Percentiles rank a stretch among this genome's conserved stretches.
Conservation (phyloP, 2,329 filamentous ascomycete genomes). For the Thelonectria rubi region DNA sequence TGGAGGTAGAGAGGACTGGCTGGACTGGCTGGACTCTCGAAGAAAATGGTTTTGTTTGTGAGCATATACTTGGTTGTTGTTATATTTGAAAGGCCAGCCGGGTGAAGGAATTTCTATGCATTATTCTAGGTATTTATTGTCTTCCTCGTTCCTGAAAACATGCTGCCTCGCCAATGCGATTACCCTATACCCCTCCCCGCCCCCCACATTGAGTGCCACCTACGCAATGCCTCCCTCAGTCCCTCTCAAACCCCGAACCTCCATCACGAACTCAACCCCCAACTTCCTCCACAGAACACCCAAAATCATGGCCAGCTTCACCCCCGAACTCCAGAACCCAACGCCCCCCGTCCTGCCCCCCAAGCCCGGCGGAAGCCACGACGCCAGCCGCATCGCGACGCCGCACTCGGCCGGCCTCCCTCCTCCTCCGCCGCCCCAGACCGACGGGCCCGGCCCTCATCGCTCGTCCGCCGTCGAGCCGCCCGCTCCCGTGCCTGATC, state of each 20-base stretch:
- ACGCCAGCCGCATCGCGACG: slow-evolving; percentile 72
- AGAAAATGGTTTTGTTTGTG: neutral
- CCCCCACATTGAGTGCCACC: no score
- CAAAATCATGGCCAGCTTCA: slow-evolving; percentile 43
- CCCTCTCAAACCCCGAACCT: no score
- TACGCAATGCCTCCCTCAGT: no score
- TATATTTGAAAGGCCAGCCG: no score
- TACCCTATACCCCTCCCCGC: no score
- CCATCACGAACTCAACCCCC: no score
- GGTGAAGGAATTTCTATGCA: no score
- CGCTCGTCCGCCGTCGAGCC: slow-evolving; percentile 32
- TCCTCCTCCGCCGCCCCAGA: slow-evolving; percentile 51
- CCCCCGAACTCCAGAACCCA: slow-evolving; percentile 41
- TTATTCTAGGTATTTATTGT: no score
- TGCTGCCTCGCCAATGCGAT: no score
- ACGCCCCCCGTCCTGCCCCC: slow-evolving; percentile 75
- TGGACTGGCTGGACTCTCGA: slow-evolving; percentile 6
- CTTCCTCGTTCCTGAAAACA: no score
- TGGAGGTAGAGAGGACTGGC: slow-evolving; percentile 4
- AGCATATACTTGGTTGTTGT: no score
- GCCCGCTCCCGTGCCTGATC: slow-evolving; percentile 60
- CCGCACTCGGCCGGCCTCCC: slow-evolving; percentile 61
- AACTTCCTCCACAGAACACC: no score
- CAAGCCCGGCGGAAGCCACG: slow-evolving; percentile 75
- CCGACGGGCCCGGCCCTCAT: slow-evolving; percentile 16